Percentiles rank a stretch among this genome's conserved stretches.
Evolutionary conservation across 345 rosid genomes (phyloP).

Genomic region (Anacardium occidentale): DNA sequence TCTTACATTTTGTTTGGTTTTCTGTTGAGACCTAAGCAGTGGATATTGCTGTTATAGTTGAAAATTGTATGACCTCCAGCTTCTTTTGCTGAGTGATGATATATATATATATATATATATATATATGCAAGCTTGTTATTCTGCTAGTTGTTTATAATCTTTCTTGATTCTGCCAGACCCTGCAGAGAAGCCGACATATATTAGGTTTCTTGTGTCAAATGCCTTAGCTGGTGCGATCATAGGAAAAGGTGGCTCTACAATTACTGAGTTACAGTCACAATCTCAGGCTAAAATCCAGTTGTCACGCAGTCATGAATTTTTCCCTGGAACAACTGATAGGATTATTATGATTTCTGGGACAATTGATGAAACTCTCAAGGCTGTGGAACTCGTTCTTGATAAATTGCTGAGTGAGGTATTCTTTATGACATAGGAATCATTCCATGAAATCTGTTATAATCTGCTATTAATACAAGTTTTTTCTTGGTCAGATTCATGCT

Average conservation of each 20-base stretch:
- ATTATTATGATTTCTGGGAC: slow-evolving; percentile 83
- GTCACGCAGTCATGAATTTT: slow-evolving; percentile 89
- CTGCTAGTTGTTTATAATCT: background rate
- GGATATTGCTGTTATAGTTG: background rate
- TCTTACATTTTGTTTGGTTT: background rate
- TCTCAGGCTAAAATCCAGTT: slow-evolving; percentile 96
- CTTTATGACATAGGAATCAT: slow-evolving; percentile 13
- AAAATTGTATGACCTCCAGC: background rate
- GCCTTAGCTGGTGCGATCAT: slow-evolving; percentile 98
- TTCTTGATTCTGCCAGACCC: slow-evolving; percentile 47
- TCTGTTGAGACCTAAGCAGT: background rate
- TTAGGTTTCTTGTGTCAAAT: slow-evolving; percentile 93
- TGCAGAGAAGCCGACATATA: slow-evolving; percentile 72
- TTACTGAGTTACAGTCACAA: slow-evolving; percentile 90
- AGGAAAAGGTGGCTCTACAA: slow-evolving; percentile 97
- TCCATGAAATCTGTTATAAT: background rate
- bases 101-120: too few species aligned
- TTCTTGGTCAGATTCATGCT: slow-evolving; percentile 56
- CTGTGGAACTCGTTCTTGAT: slow-evolving; percentile 76
- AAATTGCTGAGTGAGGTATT: slow-evolving; percentile 89
- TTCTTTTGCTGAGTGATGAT: slow-evolving; percentile 2
- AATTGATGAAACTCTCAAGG: slow-evolving; percentile 73
- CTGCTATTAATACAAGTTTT: slow-evolving; percentile 15
- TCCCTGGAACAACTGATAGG: slow-evolving; percentile 95
- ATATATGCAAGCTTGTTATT: background rate